Evolutionary conservation across 176 grass and related monocot genomes (phyloP).

Genomic region (Chrysopogon serrulatus): DNA sequence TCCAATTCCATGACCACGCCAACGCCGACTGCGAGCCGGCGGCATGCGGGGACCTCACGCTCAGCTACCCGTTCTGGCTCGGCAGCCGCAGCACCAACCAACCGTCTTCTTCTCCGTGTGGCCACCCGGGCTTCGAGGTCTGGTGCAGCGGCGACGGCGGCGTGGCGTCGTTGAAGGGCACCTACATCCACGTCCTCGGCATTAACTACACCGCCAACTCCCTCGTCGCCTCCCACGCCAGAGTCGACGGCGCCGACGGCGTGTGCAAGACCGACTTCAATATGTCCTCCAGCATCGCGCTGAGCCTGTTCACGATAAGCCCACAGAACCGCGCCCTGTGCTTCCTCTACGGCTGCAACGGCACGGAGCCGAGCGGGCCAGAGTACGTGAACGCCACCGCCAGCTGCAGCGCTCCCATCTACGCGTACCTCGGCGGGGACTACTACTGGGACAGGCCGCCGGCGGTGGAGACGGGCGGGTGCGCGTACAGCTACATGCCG

Average conservation of each 20-base stretch:
- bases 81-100: background rate
- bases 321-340: conserved; percentile 22
- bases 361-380: background rate
- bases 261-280: conserved; percentile 40
- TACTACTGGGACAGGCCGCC: background rate
- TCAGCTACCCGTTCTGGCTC: conserved; percentile 60
- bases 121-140: conserved; percentile 42
- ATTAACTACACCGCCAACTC: conserved; percentile 36
- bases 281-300: conserved; percentile 29
- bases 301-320: conserved; percentile 26
- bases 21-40: conserved; percentile 5
- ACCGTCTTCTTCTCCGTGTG: background rate
- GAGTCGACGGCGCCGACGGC: background rate
- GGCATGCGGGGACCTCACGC: conserved; percentile 28
- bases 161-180: background rate
- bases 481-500: conserved; percentile 9
- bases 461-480: background rate
- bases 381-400: background rate
- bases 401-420: rapidly evolving
- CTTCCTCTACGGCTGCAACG: conserved; percentile 42
- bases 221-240: background rate
- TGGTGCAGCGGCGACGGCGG: background rate
- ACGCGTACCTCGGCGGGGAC: conserved; percentile 11
- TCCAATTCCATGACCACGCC: background rate
- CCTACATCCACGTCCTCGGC: background rate